Conservation (phyloP, 257 asterid genomes). For the Solanum piurae region DNA sequence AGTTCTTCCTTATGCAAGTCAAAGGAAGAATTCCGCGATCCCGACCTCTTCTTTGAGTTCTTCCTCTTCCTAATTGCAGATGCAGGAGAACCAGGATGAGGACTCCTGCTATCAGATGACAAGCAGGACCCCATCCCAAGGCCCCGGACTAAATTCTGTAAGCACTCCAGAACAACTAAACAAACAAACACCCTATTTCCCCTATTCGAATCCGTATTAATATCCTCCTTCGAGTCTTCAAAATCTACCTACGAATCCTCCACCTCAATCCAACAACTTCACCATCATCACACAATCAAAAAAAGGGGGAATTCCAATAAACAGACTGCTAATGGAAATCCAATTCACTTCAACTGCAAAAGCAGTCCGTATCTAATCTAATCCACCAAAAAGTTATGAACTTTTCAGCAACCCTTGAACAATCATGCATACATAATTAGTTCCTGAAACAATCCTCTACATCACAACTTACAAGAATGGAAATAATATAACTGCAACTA, state of each 20-base stretch:
- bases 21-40: constrained; percentile 52
- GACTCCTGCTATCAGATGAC: constrained; percentile 61
- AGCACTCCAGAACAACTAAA: constrained; percentile 67
- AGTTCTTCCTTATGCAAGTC: constrained; percentile 47
- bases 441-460: background rate
- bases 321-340: background rate
- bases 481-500: background rate
- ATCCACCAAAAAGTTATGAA: background rate
- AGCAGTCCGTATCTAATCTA: background rate
- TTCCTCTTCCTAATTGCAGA: constrained; percentile 28
- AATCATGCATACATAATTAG: background rate
- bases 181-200: constrained; percentile 36
- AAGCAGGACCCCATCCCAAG: constrained; percentile 86
- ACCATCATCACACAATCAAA: background rate
- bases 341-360: background rate
- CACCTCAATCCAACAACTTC: constrained; percentile 6
- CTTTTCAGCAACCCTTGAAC: background rate
- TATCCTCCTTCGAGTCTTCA: background rate
- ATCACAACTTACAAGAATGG: background rate
- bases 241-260: constrained; percentile 3
- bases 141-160: constrained; percentile 65
- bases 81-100: constrained; percentile 44
- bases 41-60: constrained; percentile 28
- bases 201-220: constrained; percentile 29
- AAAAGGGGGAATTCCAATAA: background rate